A percentile compares a stretch with the other conserved stretches of the same genome.
Conservation (phyloP, 2,329 filamentous ascomycete species). For the Penicillium palitans region DNA sequence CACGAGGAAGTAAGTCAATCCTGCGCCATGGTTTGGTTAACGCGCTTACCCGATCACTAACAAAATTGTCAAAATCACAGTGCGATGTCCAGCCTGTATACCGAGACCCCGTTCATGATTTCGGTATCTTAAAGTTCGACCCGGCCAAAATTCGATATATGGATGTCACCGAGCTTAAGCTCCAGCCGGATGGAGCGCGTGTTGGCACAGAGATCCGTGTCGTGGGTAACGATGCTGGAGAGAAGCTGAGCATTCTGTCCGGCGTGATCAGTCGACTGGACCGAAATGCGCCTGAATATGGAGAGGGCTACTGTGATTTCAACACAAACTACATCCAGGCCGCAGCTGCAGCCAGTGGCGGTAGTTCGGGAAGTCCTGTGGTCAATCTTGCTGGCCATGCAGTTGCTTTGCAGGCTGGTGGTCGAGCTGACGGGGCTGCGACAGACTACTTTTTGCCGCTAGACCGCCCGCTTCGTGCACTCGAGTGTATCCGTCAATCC, state of each 20-base stretch:
- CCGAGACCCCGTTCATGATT: conserved; percentile 97
- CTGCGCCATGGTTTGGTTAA: neutral
- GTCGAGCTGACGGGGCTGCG: conserved; percentile 88
- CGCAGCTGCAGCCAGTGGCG: conserved; percentile 92
- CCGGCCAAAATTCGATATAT: conserved; percentile 97
- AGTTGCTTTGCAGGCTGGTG: conserved; percentile 90
- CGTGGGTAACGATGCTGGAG: conserved; percentile 96
- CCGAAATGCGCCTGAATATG: conserved; percentile 95
- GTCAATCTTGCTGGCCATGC: conserved; percentile 93
- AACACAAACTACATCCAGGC: conserved; percentile 97
- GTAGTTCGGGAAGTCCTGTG: conserved; percentile 96
- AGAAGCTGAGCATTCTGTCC: conserved; percentile 96
- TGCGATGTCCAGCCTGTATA: conserved; percentile 96
- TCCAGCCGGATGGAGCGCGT: conserved; percentile 80
- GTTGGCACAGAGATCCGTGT: conserved; percentile 95
- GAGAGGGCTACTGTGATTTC: conserved; percentile 97
- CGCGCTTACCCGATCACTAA: neutral
- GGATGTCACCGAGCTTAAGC: conserved; percentile 74
- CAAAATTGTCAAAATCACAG: conserved; percentile 45
- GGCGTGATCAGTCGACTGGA: conserved; percentile 96
- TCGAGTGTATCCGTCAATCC: conserved; percentile 78
- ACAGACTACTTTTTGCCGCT: conserved; percentile 97
- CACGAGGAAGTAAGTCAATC: conserved; percentile 68
- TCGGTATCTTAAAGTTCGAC: conserved; percentile 94
- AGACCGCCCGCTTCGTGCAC: conserved; percentile 81